A percentile compares a stretch with the other conserved stretches of the same genome.
Evolutionary conservation across 2,329 filamentous ascomycete species (phyloP).

Genomic region (Verticillium albo-atrum): DNA sequence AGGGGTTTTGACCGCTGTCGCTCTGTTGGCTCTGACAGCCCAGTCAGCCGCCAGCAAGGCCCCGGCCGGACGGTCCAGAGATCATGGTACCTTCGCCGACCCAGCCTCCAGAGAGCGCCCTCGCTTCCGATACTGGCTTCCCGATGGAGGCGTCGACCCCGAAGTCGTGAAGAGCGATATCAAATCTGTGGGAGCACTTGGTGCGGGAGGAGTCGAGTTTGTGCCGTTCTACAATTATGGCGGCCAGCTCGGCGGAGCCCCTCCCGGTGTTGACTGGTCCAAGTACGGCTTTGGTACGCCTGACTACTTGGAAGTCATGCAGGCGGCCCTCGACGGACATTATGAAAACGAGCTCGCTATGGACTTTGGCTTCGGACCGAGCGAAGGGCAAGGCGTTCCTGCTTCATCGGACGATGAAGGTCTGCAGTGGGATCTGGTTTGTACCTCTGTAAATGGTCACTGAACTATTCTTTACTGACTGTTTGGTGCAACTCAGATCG

Average conservation of each 20-base stretch:
- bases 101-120: constrained; percentile 6
- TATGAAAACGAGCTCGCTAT: constrained; percentile 29
- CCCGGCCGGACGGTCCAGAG: not conserved
- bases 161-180: constrained; percentile 15
- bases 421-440: constrained; percentile 24
- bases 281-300: constrained; percentile 36
- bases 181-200: constrained; percentile 6
- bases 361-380: constrained; percentile 41
- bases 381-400: constrained; percentile 42
- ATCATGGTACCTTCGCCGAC: not conserved
- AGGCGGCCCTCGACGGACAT: not conserved
- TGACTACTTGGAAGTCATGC: constrained; percentile 14
- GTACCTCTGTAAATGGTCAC: not conserved
- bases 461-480: not conserved
- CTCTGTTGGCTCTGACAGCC: no score
- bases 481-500: no score
- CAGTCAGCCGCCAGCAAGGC: no score
- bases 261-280: constrained; percentile 18
- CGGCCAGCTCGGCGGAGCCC: not conserved
- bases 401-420: constrained; percentile 25
- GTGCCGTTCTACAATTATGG: constrained; percentile 22
- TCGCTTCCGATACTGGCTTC: constrained; percentile 21
- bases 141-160: constrained; percentile 15
- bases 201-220: constrained; percentile 19
- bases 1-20: no score